Base-by-base conservation (phyloP, 208 protist species). In the Endotrypanum monterogeii region DNA sequence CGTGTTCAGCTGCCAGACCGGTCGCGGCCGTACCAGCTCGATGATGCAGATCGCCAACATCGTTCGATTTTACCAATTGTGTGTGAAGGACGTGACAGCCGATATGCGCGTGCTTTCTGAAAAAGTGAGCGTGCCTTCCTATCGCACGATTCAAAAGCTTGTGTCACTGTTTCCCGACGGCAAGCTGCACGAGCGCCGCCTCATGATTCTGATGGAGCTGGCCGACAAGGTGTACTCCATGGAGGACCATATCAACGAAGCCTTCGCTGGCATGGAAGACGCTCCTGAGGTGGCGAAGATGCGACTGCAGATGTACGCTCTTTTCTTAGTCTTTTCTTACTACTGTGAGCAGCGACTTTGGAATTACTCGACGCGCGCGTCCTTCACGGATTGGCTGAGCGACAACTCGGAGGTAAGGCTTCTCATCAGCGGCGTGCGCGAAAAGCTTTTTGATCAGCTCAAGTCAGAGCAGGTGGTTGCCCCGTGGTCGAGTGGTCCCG, bases 281-380 rank as follows among this genome's bases (percentile, higher is more conserved):
- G 71, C 80, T 35, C 35, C 88, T 1, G 85, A 94, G 74, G 83
- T 89, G 79, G 89, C 88, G 56, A 87, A 90, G 83, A 92, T 96
- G 89, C 88, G 87, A 30, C 80, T 96, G 71, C 87, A 90, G 78
- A 88, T 89, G 79, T 96, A 95, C 80, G 86, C 89, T 8, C 89
- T 88, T 70, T 94, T 94, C 65, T 83, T 96, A 72, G 86, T 93
- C 57, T 95, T 96, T 74, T 94, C 89, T 12, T 96, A 94, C 74
- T 96, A 94, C 81, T 96, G 92, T 71, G 92, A 96, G 85, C 92
- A 95, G 79, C 85, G 90, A 12, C 52, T 96, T 67, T 96, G 92
- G 90, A 87, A 84, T 65, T 87, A 88, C 62, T 54, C 83, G 28
- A 89, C 83, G 25, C 85, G 81, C 20, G 30, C 73, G 2, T 77